Evolutionary conservation across 768 basidiomycete genomes (phyloP), one percentile per base, ranked within the genome.

Genomic region (Daedalea quercina): DNA sequence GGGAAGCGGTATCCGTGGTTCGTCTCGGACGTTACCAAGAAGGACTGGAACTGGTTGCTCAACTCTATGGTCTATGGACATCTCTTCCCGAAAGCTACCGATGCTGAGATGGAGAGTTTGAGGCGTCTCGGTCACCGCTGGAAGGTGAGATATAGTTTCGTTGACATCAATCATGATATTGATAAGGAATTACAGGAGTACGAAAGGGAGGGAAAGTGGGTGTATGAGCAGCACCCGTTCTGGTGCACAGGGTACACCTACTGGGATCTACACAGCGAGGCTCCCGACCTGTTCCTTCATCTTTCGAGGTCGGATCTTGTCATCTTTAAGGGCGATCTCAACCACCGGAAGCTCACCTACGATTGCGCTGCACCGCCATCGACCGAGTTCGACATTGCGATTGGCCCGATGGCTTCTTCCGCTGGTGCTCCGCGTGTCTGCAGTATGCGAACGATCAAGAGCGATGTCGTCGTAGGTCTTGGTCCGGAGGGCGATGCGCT

Each of bases 201-300:
- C 65, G 91, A 91, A 69, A 86, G 79, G 65, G 86, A 95, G 65
- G 90, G 91, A 34, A 90, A 81, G 72, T 95, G 91, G 90, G 81
- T 91, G 28, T 95, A 94, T 66, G 93, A 96, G 68, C 87, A 92
- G 62, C 91, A 94, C 60, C 87, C 90, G 9, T 93, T 90, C 76
- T 93, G 90, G 90, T 93, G 90, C 67, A 90, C 91, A n/a, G 94
- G 93, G 6, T 94, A 90, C 73, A 94, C 92, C 37, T 95, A 83
- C 74, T 93, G 90, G 90, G 87, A 91, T 50, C 67, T 91, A 44
- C 86, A 84, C 57, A 74, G 76, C 54, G 90, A 93, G 67, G 89
- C 89, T 0, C 91, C 90, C 2, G 91, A 92, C 76, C 71, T 96
- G 47, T 97, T 95, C 79, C 79, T 95, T 50, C 86, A 95, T 66